phyloP scores from a whole-genome alignment of 2,329 filamentous ascomycete genomes.

The Aspergillus pseudoterreus region DNA sequence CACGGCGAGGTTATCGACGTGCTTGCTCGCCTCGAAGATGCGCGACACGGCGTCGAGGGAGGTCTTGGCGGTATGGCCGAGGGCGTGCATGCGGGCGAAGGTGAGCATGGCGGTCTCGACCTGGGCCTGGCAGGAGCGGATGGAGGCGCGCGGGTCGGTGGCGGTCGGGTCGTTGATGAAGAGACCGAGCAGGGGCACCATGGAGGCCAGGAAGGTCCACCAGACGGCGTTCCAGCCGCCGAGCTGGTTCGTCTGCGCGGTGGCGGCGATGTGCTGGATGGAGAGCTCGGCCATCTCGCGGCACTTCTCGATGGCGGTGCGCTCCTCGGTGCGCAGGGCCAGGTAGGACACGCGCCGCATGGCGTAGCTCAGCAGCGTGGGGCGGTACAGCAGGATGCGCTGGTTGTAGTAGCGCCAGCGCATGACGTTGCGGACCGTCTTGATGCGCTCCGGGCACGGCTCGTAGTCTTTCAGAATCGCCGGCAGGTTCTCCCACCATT shows the following conservation, averaged over 20 bases:
- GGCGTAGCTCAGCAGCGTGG: slow-evolving; percentile 65
- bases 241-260: slow-evolving; percentile 71
- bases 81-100: slow-evolving; percentile 55
- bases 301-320: slow-evolving; percentile 65
- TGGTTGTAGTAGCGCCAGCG: slow-evolving; percentile 80
- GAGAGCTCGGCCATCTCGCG: slow-evolving; percentile 66
- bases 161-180: slow-evolving; percentile 47
- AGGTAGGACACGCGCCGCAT: slow-evolving; percentile 50
- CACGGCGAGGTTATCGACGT: slow-evolving; percentile 17
- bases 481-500: slow-evolving; percentile 70
- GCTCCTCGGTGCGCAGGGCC: slow-evolving; percentile 57
- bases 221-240: slow-evolving; percentile 78
- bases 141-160: slow-evolving; percentile 60
- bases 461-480: slow-evolving; percentile 62
- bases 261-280: slow-evolving; percentile 67
- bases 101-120: slow-evolving; percentile 48
- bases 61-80: slow-evolving; percentile 61
- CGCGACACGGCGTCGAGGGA: slow-evolving; percentile 61
- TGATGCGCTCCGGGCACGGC: slow-evolving; percentile 66
- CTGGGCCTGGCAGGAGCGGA: slow-evolving; percentile 50
- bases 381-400: slow-evolving; percentile 70
- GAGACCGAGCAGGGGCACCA: slow-evolving; percentile 72
- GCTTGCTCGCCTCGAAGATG: slow-evolving; percentile 57
- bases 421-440: slow-evolving; percentile 69
- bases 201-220: slow-evolving; percentile 76